Evolutionary conservation across 106 monocot species (phyloP).

Genomic region (Iris macrosiphon): DNA sequence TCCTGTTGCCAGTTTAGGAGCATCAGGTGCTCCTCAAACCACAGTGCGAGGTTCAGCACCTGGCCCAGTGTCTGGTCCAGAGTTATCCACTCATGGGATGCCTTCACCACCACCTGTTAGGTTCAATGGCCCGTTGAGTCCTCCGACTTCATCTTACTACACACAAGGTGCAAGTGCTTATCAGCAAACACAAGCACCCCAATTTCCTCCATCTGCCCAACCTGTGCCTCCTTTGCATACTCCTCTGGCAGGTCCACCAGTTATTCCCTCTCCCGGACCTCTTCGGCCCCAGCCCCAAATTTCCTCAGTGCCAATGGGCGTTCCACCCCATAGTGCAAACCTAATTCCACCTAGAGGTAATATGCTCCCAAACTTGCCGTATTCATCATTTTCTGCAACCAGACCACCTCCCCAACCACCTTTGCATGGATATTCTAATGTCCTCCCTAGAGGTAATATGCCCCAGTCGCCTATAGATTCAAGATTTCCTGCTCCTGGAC

Average conservation of each 20-base stretch:
- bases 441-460: constrained; percentile 20
- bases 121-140: constrained; percentile 49
- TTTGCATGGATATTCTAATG: constrained; percentile 14
- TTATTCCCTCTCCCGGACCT: constrained; percentile 18
- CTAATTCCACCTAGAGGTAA: constrained; percentile 13
- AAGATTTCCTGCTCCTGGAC: constrained; percentile 31
- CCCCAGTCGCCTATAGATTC: constrained; percentile 19
- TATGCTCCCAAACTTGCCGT: constrained; percentile 12
- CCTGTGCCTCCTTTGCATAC: constrained; percentile 19
- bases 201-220: constrained; percentile 15
- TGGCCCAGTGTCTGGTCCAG: constrained; percentile 6
- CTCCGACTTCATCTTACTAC: constrained; percentile 25
- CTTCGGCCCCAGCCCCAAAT: constrained; percentile 29
- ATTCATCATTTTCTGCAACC: constrained; percentile 19
- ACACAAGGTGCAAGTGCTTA: constrained; percentile 17
- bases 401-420: constrained; percentile 23
- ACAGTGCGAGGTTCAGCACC: not conserved
- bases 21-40: constrained; percentile 1
- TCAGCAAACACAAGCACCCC: constrained; percentile 27
- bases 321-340: constrained; percentile 27
- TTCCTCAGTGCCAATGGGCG: constrained; percentile 23
- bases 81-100: constrained; percentile 7
- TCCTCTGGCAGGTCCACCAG: constrained; percentile 17
- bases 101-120: constrained; percentile 25
- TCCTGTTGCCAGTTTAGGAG: constrained; percentile 12